phyloP scores from a whole-genome alignment of 352 stramenopile genomes.

The Globisporangium emineosum region DNA sequence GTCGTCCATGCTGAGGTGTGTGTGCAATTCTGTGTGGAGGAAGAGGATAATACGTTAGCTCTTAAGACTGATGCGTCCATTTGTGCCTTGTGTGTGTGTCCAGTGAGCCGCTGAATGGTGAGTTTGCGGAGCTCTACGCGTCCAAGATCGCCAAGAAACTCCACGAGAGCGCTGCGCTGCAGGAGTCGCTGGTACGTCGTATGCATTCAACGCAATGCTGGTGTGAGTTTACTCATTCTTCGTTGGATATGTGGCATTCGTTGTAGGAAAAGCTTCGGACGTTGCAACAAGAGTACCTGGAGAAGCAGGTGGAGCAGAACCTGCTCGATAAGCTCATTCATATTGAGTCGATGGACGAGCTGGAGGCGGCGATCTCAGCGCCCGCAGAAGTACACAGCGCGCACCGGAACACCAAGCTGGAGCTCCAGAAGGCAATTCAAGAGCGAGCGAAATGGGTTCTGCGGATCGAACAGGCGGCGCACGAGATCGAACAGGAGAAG shows the following conservation, averaged over 20 bases:
- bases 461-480: conserved; percentile 36
- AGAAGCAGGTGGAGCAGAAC: conserved; percentile 70
- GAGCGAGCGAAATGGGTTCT: conserved; percentile 39
- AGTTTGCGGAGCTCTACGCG: conserved; percentile 48
- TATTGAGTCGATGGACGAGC: conserved; percentile 41
- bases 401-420: conserved; percentile 38
- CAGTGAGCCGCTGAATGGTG: conserved; percentile 18
- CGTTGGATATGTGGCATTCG: neutral
- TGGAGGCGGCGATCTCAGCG: conserved; percentile 24
- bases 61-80: neutral
- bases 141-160: conserved; percentile 33
- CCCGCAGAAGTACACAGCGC: conserved; percentile 26
- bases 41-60: neutral
- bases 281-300: conserved; percentile 51
- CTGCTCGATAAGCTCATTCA: conserved; percentile 71
- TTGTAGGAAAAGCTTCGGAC: conserved; percentile 35
- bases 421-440: conserved; percentile 38
- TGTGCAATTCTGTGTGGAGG: neutral
- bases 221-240: neutral
- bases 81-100: neutral
- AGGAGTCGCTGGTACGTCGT: conserved; percentile 26
- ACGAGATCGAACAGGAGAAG: conserved; percentile 54
- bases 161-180: conserved; percentile 22
- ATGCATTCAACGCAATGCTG: neutral
- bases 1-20: neutral